These are phyloP conservation scores for Paratrimastix pyriformis DNA, from an alignment of 78 protist genomes.

Conservation along the genomic window DNA sequence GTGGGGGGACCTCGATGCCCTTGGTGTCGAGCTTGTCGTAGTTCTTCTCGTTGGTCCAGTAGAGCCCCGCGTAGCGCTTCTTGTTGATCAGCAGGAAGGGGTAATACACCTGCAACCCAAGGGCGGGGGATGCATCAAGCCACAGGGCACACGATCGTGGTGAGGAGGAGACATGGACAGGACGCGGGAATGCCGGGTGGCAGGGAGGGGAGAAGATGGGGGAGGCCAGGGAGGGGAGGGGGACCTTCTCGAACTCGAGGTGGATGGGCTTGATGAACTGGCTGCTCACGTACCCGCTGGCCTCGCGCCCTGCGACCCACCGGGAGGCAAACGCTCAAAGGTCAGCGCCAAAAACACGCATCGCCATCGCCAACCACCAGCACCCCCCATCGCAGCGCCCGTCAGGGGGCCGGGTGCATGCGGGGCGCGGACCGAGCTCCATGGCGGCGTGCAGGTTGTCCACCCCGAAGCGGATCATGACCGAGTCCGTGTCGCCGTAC, in stretches of 20 bases:
- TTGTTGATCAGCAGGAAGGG: slow-evolving; percentile 94
- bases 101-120: slow-evolving; percentile 72
- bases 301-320: slow-evolving; percentile 50
- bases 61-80: slow-evolving; percentile 98
- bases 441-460: slow-evolving; percentile 59
- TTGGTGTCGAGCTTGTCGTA: slow-evolving; percentile 94
- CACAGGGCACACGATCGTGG: no score
- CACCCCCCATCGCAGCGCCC: no score
- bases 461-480: slow-evolving; percentile 93
- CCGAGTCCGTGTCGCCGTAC: slow-evolving; percentile 99
- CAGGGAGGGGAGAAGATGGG: no score
- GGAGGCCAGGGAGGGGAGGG: no score
- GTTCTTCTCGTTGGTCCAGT: slow-evolving; percentile 78
- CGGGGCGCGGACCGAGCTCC: slow-evolving; percentile 56
- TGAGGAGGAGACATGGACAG: no score
- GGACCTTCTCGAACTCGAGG: slow-evolving; percentile 90
- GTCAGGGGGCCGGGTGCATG: not conserved
- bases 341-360: no score
- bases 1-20: slow-evolving; percentile 66
- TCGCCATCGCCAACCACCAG: no score
- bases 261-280: slow-evolving; percentile 84
- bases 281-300: slow-evolving; percentile 69
- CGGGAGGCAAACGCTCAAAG: no score
- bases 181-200: no score
- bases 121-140: no score